Conservation (phyloP, 495 filamentous ascomycete genomes). For the Cercophora samala region DNA sequence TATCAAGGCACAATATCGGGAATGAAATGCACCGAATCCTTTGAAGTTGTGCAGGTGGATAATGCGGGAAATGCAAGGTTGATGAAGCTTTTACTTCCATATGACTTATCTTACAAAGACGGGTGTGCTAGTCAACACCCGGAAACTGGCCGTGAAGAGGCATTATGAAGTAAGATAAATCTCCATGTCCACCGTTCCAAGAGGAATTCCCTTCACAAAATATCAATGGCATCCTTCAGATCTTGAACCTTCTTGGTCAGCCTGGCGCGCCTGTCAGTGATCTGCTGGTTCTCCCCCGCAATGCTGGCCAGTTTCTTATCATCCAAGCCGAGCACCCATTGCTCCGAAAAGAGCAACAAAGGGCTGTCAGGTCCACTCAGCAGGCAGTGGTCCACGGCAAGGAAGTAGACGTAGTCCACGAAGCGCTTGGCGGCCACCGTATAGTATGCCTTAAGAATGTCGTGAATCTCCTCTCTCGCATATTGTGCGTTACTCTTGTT, state of each 20-base stretch:
- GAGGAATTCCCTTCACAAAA: constrained; percentile 17
- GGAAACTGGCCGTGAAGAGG: too few relatives aligned
- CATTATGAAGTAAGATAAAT: too few relatives aligned
- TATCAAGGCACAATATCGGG: too few relatives aligned
- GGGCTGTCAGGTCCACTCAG: constrained; percentile 32
- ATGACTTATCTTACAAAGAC: too few relatives aligned
- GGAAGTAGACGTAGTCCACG: constrained; percentile 51
- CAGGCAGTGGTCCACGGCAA: constrained; percentile 35
- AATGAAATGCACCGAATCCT: too few relatives aligned
- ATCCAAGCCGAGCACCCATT: constrained; percentile 29
- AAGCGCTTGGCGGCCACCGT: constrained; percentile 56
- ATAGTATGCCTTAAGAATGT: constrained; percentile 59
- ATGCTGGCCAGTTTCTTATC: constrained; percentile 37
- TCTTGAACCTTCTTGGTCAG: constrained; percentile 28
- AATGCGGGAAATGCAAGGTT: too few relatives aligned
- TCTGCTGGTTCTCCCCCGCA: constrained; percentile 33
- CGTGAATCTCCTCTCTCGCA: constrained; percentile 52
- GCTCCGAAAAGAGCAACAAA: constrained; percentile 29
- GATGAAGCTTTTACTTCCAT: too few relatives aligned
- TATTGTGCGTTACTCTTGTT: constrained; percentile 48
- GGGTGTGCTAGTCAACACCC: too few relatives aligned
- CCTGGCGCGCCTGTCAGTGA: constrained; percentile 24
- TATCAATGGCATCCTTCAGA: constrained; percentile 26
- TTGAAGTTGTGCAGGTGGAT: too few relatives aligned
- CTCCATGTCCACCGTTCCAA: too few relatives aligned